Percentiles rank a stretch among this genome's conserved stretches.
phyloP scores from a whole-genome alignment of 805 yeast genomes.

The Sugiyamaella qingdaonensis region DNA sequence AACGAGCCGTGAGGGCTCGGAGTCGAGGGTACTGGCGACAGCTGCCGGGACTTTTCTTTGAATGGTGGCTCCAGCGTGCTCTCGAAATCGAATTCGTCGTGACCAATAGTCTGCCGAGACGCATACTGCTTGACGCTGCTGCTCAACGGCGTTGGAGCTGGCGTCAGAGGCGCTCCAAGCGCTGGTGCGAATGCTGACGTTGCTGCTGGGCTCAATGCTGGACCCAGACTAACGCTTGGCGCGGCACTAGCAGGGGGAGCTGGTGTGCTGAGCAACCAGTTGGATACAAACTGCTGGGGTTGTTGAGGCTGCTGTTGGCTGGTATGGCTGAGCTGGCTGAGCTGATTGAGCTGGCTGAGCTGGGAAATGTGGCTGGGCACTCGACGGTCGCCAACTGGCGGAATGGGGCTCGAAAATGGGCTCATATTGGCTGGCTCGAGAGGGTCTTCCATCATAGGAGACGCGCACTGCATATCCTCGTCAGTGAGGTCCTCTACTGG shows the following conservation, averaged over 20 bases:
- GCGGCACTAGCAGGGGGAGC: background rate
- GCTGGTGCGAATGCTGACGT: background rate
- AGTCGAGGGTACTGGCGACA: background rate
- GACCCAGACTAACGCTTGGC: background rate
- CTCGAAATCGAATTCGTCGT: conserved; percentile 6
- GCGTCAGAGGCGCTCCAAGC: conserved; percentile 4
- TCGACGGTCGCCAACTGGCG: conserved; percentile 4
- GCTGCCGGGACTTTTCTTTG: conserved; percentile 5
- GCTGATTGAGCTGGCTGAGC: no score
- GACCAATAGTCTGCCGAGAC: background rate
- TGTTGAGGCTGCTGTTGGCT: conserved; percentile 1
- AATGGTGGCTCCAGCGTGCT: conserved; percentile 7
- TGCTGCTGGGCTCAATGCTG: background rate
- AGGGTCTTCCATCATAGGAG: background rate
- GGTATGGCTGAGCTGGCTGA: no score
- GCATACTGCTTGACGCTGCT: conserved; percentile 1
- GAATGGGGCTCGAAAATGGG: conserved; percentile 3
- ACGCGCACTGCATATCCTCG: background rate
- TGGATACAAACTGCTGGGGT: conserved; percentile 4
- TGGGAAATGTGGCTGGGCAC: no score
- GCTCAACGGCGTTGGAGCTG: conserved; percentile 9
- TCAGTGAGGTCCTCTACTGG: conserved; percentile 6
- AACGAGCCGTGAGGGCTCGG: background rate
- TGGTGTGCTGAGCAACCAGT: conserved; percentile 13
- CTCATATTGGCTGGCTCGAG: background rate